phyloP scores from a whole-genome alignment of 345 rosid genomes.

The Mallotus nudiflorus region DNA sequence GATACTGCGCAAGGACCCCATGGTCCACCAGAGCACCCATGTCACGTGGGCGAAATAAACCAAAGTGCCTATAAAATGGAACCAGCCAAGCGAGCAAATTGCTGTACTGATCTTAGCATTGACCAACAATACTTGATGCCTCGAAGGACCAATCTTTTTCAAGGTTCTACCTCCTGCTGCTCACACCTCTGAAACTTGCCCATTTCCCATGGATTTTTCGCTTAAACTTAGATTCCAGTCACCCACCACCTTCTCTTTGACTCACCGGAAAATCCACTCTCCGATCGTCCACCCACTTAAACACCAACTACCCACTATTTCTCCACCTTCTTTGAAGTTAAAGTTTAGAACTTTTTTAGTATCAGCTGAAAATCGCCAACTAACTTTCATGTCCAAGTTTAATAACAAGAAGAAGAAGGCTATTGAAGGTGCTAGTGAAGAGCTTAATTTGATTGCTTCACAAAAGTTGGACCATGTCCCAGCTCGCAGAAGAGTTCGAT shows the following conservation, averaged over 20 bases:
- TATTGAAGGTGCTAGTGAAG: conserved; percentile 61
- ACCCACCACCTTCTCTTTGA: conserved; percentile 5
- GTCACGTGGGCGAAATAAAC: no score
- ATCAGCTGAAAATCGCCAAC: not conserved
- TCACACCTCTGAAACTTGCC: no score
- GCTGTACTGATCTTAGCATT: no score
- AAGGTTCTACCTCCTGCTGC: no score
- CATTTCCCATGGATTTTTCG: conserved; percentile 32
- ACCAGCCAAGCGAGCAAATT: no score
- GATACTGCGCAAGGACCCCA: no score
- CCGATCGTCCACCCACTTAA: conserved; percentile 16
- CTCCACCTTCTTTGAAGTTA: not conserved
- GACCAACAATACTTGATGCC: no score
- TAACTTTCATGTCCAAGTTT: conserved; percentile 19
- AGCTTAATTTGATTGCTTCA: conserved; percentile 63
- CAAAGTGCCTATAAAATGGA: no score
- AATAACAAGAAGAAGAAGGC: conserved; percentile 21
- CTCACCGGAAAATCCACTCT: conserved; percentile 18
- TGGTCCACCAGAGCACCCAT: no score
- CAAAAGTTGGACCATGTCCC: conserved; percentile 75
- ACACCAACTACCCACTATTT: not conserved
- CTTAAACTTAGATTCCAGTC: conserved; percentile 20
- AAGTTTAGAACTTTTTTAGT: not conserved
- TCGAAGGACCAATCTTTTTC: no score
- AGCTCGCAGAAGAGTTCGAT: conserved; percentile 65